Evolutionary conservation across 352 stramenopile species (phyloP), one percentile per base, ranked within the genome.

Genomic region (Phytophthora ramorum): DNA sequence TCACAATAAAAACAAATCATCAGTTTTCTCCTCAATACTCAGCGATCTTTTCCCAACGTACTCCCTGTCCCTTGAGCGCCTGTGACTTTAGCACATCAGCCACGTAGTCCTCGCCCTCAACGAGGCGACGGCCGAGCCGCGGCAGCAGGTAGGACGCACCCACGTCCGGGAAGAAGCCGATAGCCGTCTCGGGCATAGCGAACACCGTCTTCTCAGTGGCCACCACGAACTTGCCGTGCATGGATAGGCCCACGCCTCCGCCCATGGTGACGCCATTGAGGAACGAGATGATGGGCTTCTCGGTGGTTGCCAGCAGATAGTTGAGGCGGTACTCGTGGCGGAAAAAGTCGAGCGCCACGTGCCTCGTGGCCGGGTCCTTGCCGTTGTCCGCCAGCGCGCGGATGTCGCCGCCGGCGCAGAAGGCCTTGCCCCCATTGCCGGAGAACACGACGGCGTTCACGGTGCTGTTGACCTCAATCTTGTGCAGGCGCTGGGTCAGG

Each of bases 221-320:
- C 17, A 99, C 83, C 14, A 98, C 83, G 67, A 99, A 98, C 64
- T 96, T 96, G 58, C 97, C 97, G 81, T 99, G 95, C 67, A 99
- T 91, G 12, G 95, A 99, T 30, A 99, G 73, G 0, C 98, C 98
- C 32, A 99, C 97, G 59, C 98, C 98, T 56, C 98, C 98, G 62
- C 98, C 98, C 97, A 99, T 99, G 43, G 98, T 98, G 44, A 99
- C 91, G 50, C 98, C 98, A 79, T 99, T 97, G 75, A 98, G 96
- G 60, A 99, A 87, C 41, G 93, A 98, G 8, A 99, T 84, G 46
- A 95, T 87, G 34, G 87, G 87, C 65, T 89, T 92, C 75, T 93
- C 84, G 20, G 85, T 93, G 34, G 87, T 93, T 66, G 74, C 83
- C 62, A 93, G 85, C 43, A 96, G 77, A 71, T 95, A 92, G 76